A percentile compares a stretch with the other conserved stretches of the same genome.
These are phyloP conservation scores for Penicillium chermesinum DNA, from an alignment of 495 filamentous ascomycete genomes.

Conservation along the genomic window DNA sequence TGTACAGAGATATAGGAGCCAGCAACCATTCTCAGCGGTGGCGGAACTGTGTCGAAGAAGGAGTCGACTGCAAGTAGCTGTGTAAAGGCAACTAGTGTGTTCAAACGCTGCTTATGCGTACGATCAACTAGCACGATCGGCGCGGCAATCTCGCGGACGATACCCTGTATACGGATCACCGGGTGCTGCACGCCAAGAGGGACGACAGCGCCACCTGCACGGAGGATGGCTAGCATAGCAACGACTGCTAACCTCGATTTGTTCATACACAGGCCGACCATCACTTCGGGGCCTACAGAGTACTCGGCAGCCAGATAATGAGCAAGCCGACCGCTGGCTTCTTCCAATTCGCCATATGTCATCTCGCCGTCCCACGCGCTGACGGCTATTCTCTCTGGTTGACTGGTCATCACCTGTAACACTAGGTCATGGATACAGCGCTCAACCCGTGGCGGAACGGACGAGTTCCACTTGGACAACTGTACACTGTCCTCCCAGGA, in stretches of 20 bases:
- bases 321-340: slow-evolving; percentile 20
- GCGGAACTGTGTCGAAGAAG: neutral
- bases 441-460: neutral
- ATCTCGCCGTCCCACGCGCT: slow-evolving; percentile 45
- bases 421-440: slow-evolving; percentile 14
- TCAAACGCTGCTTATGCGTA: neutral
- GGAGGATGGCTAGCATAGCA: slow-evolving; percentile 39
- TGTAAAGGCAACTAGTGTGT: neutral
- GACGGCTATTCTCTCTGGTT: slow-evolving; percentile 21
- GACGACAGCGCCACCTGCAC: slow-evolving; percentile 18
- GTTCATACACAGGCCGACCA: slow-evolving; percentile 41
- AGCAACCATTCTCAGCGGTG: neutral
- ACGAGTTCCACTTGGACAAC: neutral
- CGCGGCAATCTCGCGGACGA: slow-evolving; percentile 22
- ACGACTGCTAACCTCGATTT: slow-evolving; percentile 41
- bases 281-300: slow-evolving; percentile 21
- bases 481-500: too few relatives aligned
- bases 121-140: neutral
- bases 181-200: neutral
- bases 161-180: neutral
- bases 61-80: neutral
- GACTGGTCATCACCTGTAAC: neutral
- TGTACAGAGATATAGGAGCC: neutral
- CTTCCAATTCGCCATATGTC: slow-evolving; percentile 46
- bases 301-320: slow-evolving; percentile 20